phyloP scores from a whole-genome alignment of 192 early-diverging fungal genomes.

The Podila minutissima region DNA sequence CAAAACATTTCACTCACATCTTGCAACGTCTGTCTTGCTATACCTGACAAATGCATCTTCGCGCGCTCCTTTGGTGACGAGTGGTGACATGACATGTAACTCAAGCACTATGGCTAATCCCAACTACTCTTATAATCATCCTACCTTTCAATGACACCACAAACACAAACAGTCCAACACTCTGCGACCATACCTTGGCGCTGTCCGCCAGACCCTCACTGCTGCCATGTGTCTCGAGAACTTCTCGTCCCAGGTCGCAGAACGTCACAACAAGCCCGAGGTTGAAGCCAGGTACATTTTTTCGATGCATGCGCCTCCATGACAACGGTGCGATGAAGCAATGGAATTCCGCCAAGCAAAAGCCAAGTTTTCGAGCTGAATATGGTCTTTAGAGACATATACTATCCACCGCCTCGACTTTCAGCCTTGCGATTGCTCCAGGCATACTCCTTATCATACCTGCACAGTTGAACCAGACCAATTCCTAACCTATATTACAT shows the following conservation, averaged over 20 bases:
- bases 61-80: too few relatives aligned
- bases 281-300: constrained; percentile 82
- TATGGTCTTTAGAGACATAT: too few relatives aligned
- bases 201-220: constrained; percentile 92
- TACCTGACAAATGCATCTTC: too few relatives aligned
- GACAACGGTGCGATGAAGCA: too few relatives aligned
- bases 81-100: too few relatives aligned
- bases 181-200: constrained; percentile 93
- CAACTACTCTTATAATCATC: too few relatives aligned
- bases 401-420: too few relatives aligned
- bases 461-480: too few relatives aligned
- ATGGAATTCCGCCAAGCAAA: not conserved
- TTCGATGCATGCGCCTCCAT: not conserved
- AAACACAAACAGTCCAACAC: constrained; percentile 89
- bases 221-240: constrained; percentile 97
- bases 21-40: too few relatives aligned
- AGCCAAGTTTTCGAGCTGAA: not conserved
- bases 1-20: too few relatives aligned
- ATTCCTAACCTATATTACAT: not conserved
- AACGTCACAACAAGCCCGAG: constrained; percentile 98
- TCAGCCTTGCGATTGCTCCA: not conserved
- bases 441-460: not conserved
- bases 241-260: constrained; percentile 97
- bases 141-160: too few relatives aligned
- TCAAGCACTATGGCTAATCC: too few relatives aligned